A percentile compares a stretch with the other conserved stretches of the same genome.
Evolutionary conservation across 495 filamentous ascomycete genomes (phyloP).

Genomic region (Daldinia concentrica): DNA sequence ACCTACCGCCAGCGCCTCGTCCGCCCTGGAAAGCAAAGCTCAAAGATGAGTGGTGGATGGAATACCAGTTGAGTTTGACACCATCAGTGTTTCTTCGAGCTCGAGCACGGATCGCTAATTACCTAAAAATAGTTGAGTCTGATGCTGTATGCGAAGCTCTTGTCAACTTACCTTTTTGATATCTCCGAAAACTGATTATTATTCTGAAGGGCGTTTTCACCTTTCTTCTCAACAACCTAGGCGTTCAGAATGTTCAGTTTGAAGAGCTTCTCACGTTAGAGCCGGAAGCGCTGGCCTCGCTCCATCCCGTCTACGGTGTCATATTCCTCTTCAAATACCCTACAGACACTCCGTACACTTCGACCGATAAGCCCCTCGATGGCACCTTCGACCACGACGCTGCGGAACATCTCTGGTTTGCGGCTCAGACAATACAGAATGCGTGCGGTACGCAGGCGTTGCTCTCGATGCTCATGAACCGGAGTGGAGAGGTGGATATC

Average conservation of each 20-base stretch:
- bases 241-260: conserved; percentile 92
- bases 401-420: conserved; percentile 86
- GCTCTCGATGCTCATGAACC: conserved; percentile 90
- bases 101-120: conserved; percentile 43
- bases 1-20: conserved; percentile 30
- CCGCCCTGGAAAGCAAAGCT: conserved; percentile 26
- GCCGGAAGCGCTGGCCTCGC: conserved; percentile 75
- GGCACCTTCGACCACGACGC: conserved; percentile 81
- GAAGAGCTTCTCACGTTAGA: conserved; percentile 95
- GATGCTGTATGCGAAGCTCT: conserved; percentile 74
- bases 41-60: conserved; percentile 67
- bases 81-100: background rate
- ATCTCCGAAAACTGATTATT: conserved; percentile 7
- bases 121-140: conserved; percentile 78
- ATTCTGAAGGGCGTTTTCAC: conserved; percentile 89
- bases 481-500: conserved; percentile 65
- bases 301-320: conserved; percentile 91
- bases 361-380: conserved; percentile 71
- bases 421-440: conserved; percentile 98
- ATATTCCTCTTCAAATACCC: conserved; percentile 99
- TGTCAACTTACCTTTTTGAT: conserved; percentile 5
- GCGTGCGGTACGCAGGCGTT: conserved; percentile 98
- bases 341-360: conserved; percentile 71
- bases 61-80: conserved; percentile 60
- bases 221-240: conserved; percentile 88